Evolutionary conservation across 257 asterid genomes (phyloP).

Genomic region (Solanum etuberosum): DNA sequence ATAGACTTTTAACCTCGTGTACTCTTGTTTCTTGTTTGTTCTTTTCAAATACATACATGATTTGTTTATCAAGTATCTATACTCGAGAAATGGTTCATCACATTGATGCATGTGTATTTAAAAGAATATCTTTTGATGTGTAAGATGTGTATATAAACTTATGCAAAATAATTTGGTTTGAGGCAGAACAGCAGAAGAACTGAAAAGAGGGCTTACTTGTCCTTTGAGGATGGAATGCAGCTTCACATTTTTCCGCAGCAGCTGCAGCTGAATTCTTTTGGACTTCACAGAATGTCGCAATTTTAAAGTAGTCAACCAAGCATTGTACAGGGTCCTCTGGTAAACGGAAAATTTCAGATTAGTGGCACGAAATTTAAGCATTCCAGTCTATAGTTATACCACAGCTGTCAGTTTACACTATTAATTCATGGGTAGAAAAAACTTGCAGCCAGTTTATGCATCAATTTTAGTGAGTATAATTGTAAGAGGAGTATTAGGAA

Average conservation of each 20-base stretch:
- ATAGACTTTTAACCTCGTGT: background rate
- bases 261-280: constrained; percentile 51
- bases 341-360: constrained; percentile 7
- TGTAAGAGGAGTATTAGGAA: background rate
- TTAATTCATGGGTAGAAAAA: background rate
- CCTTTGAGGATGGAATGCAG: constrained; percentile 45
- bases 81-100: background rate
- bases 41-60: background rate
- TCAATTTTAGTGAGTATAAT: background rate
- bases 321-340: constrained; percentile 68
- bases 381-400: background rate
- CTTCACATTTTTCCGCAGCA: constrained; percentile 47
- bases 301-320: constrained; percentile 56
- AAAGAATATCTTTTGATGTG: background rate
- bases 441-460: background rate
- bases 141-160: background rate
- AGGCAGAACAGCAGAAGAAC: background rate
- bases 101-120: background rate
- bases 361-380: background rate
- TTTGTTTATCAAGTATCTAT: background rate
- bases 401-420: background rate
- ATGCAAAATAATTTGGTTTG: background rate
- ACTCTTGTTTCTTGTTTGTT: background rate
- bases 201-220: constrained; percentile 40
- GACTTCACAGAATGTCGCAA: constrained; percentile 49